These are phyloP conservation scores for Citrullus colocynthis DNA, from an alignment of 306 rosid genomes.

Conservation along the genomic window DNA sequence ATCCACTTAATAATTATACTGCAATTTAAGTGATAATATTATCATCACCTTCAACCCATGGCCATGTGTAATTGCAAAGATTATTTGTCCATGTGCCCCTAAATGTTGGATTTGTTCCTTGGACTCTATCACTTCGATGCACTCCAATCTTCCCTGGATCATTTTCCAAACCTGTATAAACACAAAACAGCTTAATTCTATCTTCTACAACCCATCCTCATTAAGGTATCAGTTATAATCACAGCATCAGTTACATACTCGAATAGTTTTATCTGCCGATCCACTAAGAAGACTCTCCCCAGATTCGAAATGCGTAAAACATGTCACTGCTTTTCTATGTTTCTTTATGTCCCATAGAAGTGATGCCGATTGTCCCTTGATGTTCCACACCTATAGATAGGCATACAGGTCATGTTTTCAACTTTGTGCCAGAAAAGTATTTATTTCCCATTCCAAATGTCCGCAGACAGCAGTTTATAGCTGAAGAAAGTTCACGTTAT, in stretches of 20 bases:
- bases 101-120: slow-evolving; percentile 51
- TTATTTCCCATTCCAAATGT: not conserved
- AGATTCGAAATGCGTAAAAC: slow-evolving; percentile 47
- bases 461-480: not conserved
- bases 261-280: slow-evolving; percentile 62
- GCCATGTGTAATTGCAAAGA: slow-evolving; percentile 33
- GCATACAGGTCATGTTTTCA: slow-evolving; percentile 10
- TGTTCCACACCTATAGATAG: slow-evolving; percentile 53
- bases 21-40: not conserved
- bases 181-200: slow-evolving; percentile 14
- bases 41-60: slow-evolving; percentile 53
- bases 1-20: not conserved
- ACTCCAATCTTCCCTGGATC: slow-evolving; percentile 50
- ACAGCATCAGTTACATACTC: slow-evolving; percentile 28
- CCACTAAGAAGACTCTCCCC: slow-evolving; percentile 68
- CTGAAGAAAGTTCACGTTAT: not conserved
- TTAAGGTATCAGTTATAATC: not conserved
- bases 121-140: slow-evolving; percentile 44
- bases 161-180: slow-evolving; percentile 58
- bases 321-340: slow-evolving; percentile 59
- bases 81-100: slow-evolving; percentile 27
- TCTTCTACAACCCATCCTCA: not conserved
- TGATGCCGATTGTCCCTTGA: slow-evolving; percentile 53
- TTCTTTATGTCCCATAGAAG: slow-evolving; percentile 64
- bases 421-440: not conserved